A percentile compares a stretch with the other conserved stretches of the same genome.
These are phyloP conservation scores for Glycine tomentella DNA, from an alignment of 306 rosid genomes.

Conservation along the genomic window DNA sequence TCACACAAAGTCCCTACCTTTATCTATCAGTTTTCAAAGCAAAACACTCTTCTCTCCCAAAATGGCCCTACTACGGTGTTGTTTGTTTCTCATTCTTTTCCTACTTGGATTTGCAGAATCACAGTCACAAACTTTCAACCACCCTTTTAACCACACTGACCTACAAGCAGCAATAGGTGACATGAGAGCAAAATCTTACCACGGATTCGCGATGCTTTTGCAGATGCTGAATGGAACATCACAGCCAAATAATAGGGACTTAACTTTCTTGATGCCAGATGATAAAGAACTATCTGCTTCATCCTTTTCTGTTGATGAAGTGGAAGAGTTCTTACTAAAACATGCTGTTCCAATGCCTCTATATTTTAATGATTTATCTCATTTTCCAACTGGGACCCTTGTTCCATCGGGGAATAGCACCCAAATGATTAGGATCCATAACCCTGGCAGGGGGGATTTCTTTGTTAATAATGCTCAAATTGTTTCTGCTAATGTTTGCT, in stretches of 20 bases:
- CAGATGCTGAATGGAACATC: slow-evolving; percentile 63
- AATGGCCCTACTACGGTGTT: slow-evolving; percentile 45
- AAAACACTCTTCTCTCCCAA: not conserved
- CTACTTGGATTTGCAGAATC: slow-evolving; percentile 47
- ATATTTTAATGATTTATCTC: slow-evolving; percentile 55
- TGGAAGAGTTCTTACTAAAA: slow-evolving; percentile 52
- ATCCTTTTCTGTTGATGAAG: slow-evolving; percentile 44
- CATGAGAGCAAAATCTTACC: slow-evolving; percentile 60
- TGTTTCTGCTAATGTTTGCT: slow-evolving; percentile 59
- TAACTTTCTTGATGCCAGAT: slow-evolving; percentile 65
- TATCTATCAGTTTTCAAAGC: not conserved
- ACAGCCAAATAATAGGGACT: slow-evolving; percentile 41
- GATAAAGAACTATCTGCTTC: slow-evolving; percentile 55
- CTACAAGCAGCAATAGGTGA: slow-evolving; percentile 53
- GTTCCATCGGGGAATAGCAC: slow-evolving; percentile 55
- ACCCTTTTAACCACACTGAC: slow-evolving; percentile 51
- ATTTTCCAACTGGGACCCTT: slow-evolving; percentile 68
- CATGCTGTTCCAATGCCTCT: slow-evolving; percentile 60
- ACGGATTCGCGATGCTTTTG: slow-evolving; percentile 68
- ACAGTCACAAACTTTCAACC: not conserved
- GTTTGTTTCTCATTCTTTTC: slow-evolving; percentile 18
- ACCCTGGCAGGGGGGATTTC: slow-evolving; percentile 57
- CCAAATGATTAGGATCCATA: slow-evolving; percentile 60
- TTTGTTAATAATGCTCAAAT: slow-evolving; percentile 64
- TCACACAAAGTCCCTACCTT: slow-evolving; percentile 27